A percentile compares a stretch with the other conserved stretches of the same genome.
Evolutionary conservation across 1,284 basidiomycete genomes (phyloP).

Genomic region (Ceratobasidium sp.): DNA sequence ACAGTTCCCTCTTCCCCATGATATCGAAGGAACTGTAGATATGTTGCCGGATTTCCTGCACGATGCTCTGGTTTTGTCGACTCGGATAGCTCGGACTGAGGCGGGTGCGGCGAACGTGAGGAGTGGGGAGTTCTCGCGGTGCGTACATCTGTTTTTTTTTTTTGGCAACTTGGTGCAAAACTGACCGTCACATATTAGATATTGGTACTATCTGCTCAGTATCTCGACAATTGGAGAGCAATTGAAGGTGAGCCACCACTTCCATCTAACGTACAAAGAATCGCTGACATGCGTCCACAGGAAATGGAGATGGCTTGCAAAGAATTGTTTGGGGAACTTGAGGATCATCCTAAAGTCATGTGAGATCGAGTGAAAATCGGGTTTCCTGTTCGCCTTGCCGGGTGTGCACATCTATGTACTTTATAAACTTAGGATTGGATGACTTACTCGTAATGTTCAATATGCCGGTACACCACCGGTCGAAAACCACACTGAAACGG

Average conservation of each 20-base stretch:
- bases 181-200: conserved; percentile 28
- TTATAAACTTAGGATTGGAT: no score
- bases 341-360: conserved; percentile 45
- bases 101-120: conserved; percentile 49
- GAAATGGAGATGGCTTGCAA: conserved; percentile 49
- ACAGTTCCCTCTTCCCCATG: conserved; percentile 52
- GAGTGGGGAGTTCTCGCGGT: conserved; percentile 49
- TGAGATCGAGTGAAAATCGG: not conserved
- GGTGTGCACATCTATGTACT: no score
- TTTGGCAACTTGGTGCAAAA: not conserved
- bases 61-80: conserved; percentile 51
- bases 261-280: not conserved
- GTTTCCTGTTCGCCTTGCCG: no score
- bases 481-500: no score
- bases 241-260: conserved; percentile 40
- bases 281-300: conserved; percentile 30
- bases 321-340: conserved; percentile 49
- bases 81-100: conserved; percentile 49
- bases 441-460: no score
- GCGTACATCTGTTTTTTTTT: conserved; percentile 1
- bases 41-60: conserved; percentile 49
- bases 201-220: conserved; percentile 47
- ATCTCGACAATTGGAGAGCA: conserved; percentile 45
- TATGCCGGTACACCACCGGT: no score
- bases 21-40: conserved; percentile 48